These are phyloP conservation scores for Nitzschia palea DNA, from an alignment of 108 stramenopile genomes.

Conservation along the genomic window DNA sequence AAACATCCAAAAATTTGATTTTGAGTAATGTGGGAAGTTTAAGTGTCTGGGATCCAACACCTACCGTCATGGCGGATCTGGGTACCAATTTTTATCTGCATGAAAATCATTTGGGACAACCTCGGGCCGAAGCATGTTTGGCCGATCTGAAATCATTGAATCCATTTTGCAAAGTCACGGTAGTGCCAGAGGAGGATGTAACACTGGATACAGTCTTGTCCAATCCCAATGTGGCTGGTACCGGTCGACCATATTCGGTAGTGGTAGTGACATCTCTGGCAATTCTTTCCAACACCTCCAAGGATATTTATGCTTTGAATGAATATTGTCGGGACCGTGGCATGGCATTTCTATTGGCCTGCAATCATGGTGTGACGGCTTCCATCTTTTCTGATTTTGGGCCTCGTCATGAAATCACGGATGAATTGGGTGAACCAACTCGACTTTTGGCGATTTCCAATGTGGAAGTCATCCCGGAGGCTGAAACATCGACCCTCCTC, in stretches of 20 bases:
- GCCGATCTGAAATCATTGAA: slow-evolving; percentile 76
- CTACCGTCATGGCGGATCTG: slow-evolving; percentile 66
- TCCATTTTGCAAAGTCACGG: slow-evolving; percentile 77
- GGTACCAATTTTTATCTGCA: slow-evolving; percentile 86
- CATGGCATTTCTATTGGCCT: slow-evolving; percentile 77
- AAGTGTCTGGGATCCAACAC: slow-evolving; percentile 67
- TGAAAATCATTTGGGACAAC: slow-evolving; percentile 23
- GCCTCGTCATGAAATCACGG: slow-evolving; percentile 75
- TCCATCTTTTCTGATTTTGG: slow-evolving; percentile 97
- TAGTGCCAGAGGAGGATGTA: slow-evolving; percentile 57
- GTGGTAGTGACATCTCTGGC: slow-evolving; percentile 72
- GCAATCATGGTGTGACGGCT: slow-evolving; percentile 85
- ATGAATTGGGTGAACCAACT: slow-evolving; percentile 92
- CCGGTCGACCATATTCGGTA: slow-evolving; percentile 52
- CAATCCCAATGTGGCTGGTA: slow-evolving; percentile 47
- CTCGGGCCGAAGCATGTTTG: slow-evolving; percentile 59
- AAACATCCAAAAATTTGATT: slow-evolving; percentile 94
- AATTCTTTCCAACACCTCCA: slow-evolving; percentile 18
- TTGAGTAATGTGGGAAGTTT: slow-evolving; percentile 83
- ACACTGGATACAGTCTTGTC: slow-evolving; percentile 42
- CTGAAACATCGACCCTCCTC: slow-evolving; percentile 42
- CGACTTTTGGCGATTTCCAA: slow-evolving; percentile 85
- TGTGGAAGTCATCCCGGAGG: slow-evolving; percentile 57
- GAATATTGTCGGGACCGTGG: slow-evolving; percentile 68
- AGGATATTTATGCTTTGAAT: slow-evolving; percentile 61